A percentile compares a stretch with the other conserved stretches of the same genome.
Conservation (phyloP, 192 early-diverging fungal genomes). For the Spinellus fusiger region DNA sequence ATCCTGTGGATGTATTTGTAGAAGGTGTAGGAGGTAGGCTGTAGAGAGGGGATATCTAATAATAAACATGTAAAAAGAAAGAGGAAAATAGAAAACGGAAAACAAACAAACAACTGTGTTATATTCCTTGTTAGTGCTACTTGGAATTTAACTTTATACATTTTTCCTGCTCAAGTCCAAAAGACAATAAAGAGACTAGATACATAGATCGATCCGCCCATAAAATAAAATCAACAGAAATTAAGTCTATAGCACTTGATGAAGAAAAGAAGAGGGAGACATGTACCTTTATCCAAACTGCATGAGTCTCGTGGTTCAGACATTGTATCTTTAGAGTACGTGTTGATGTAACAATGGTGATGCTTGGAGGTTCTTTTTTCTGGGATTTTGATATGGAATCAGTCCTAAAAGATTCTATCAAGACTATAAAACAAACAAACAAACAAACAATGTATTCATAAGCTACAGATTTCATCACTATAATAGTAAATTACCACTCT, state of each 20-base stretch:
- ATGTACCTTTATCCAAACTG: conserved; percentile 62
- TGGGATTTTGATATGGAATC: conserved; percentile 28
- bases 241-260: no score
- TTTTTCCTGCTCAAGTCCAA: neutral
- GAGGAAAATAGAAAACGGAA: no score
- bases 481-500: conserved; percentile 38
- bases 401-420: conserved; percentile 11
- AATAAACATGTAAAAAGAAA: no score
- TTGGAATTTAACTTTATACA: neutral
- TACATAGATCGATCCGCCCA: no score
- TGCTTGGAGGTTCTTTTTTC: conserved; percentile 41
- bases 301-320: conserved; percentile 54
- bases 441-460: neutral
- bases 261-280: neutral
- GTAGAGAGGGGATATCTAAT: no score
- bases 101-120: no score
- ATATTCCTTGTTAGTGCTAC: no score
- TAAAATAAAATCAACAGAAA: no score
- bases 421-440: conserved; percentile 9
- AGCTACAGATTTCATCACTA: no score
- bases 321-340: conserved; percentile 70
- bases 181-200: neutral
- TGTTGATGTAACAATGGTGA: conserved; percentile 55
- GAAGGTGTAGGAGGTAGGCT: no score
- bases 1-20: no score